Conservation (phyloP, 1,139 yeast species). For the Protomyces inundatus region DNA sequence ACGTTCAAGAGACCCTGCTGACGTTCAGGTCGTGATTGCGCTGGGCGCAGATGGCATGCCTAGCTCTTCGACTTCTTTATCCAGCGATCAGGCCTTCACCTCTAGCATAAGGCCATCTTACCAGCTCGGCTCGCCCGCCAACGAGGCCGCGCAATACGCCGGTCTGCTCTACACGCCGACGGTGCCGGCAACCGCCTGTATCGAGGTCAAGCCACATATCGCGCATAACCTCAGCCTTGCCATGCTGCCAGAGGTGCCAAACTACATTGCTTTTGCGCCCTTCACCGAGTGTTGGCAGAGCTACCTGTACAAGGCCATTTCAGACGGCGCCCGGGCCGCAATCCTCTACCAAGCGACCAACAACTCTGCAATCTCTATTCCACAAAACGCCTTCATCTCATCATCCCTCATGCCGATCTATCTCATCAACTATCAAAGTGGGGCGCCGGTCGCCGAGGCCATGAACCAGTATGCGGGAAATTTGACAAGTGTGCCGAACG, state of each 20-base stretch:
- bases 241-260: background rate
- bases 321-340: constrained; percentile 16
- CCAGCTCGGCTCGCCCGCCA: background rate
- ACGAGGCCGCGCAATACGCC: constrained; percentile 5
- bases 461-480: constrained; percentile 14
- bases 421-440: constrained; percentile 5
- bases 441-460: constrained; percentile 14
- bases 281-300: constrained; percentile 8
- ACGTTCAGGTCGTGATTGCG: background rate
- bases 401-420: constrained; percentile 4
- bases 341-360: constrained; percentile 14
- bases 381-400: background rate
- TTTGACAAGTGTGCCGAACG: constrained; percentile 28
- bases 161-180: constrained; percentile 19
- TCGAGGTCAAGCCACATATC: background rate
- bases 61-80: background rate
- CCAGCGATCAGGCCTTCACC: constrained; percentile 2
- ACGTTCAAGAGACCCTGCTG: background rate
- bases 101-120: background rate
- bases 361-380: background rate
- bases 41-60: background rate
- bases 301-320: constrained; percentile 6
- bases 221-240: background rate
- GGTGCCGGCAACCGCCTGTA: background rate
- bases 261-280: constrained; percentile 11